Conservation (phyloP, 345 rosid genomes). For the Mangifera indica region DNA sequence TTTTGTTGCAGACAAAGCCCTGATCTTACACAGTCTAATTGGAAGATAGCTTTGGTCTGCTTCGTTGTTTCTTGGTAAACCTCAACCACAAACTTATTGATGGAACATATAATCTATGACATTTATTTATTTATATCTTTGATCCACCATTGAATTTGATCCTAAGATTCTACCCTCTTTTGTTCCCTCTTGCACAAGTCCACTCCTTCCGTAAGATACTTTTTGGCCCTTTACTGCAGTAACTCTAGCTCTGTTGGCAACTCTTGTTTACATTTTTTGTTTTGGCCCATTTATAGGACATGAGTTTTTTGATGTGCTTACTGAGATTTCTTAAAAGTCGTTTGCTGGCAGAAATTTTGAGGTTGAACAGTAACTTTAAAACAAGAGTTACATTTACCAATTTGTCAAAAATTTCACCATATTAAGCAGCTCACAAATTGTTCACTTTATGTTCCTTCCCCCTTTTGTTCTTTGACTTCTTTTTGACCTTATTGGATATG, state of each 20-base stretch:
- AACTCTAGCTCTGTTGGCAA: background rate
- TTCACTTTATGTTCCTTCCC: too few species aligned
- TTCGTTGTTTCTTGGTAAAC: constrained; percentile 78
- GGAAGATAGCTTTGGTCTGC: constrained; percentile 66
- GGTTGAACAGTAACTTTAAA: background rate
- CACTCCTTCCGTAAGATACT: background rate
- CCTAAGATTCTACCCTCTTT: background rate
- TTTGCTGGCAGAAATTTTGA: background rate
- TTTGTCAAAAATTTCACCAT: background rate
- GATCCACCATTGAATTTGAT: background rate
- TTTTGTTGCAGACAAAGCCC: constrained; percentile 68
- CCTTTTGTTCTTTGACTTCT: too few species aligned
- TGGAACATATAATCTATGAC: background rate
- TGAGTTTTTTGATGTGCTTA: too few species aligned
- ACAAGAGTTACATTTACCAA: too few species aligned
- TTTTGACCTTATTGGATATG: too few species aligned
- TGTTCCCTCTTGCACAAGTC: background rate
- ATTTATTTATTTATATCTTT: background rate
- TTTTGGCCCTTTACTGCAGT: background rate
- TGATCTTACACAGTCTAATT: constrained; percentile 50
- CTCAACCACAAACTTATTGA: constrained; percentile 1
- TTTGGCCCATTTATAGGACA: background rate
- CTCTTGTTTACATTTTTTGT: background rate
- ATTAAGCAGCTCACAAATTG: too few species aligned
- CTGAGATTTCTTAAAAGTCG: background rate